Evolutionary conservation across 2,329 filamentous ascomycete genomes (phyloP).

Genomic region (Botrytis galanthina): DNA sequence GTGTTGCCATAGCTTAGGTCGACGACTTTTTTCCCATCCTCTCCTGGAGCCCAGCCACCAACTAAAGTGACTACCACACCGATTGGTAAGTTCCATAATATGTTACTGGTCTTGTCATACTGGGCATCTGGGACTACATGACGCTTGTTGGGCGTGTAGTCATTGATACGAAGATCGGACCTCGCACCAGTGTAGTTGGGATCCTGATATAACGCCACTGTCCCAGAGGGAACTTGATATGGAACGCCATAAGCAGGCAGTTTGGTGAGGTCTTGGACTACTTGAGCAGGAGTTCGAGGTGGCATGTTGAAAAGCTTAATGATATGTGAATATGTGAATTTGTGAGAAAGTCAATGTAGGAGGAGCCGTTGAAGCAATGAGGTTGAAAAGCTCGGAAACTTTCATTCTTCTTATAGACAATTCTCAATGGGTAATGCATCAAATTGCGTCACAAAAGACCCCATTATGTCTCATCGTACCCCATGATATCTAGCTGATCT

Average conservation of each 20-base stretch:
- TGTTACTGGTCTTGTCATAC: background rate
- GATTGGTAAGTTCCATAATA: background rate
- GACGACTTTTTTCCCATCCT: background rate
- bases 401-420: background rate
- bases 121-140: constrained; percentile 1
- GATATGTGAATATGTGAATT: background rate
- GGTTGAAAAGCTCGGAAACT: background rate
- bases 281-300: background rate
- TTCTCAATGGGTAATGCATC: background rate
- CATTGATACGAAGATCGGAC: background rate
- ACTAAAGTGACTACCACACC: background rate
- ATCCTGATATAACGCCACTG: background rate
- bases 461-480: background rate
- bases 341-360: background rate
- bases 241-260: background rate
- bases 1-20: background rate
- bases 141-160: background rate
- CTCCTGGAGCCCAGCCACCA: background rate
- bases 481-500: background rate
- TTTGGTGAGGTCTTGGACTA: background rate
- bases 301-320: background rate
- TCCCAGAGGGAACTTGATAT: background rate
- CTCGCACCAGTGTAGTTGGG: background rate
- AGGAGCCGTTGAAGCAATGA: background rate
- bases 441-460: background rate